Evolutionary conservation across 2,329 filamentous ascomycete genomes (phyloP).

Genomic region (Reticulascus tulasneorum): DNA sequence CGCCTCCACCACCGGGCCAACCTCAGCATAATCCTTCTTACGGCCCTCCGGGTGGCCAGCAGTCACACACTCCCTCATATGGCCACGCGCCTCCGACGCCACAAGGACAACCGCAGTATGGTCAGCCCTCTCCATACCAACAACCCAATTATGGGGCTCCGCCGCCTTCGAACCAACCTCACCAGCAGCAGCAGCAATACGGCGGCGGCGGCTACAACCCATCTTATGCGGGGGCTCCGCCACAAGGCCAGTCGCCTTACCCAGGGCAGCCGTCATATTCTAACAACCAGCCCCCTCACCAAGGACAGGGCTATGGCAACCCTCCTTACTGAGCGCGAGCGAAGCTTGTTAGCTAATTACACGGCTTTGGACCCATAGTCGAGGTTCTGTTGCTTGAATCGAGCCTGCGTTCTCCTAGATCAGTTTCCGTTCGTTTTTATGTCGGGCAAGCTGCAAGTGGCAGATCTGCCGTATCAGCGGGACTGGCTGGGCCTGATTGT

Average conservation of each 20-base stretch:
- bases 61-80: slow-evolving; percentile 17
- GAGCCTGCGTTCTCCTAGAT: too few species aligned
- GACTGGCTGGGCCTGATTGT: too few species aligned
- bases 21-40: slow-evolving; percentile 14
- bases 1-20: slow-evolving; percentile 16
- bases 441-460: too few species aligned
- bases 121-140: slow-evolving; percentile 10
- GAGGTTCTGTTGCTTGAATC: too few species aligned
- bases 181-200: slow-evolving; percentile 9
- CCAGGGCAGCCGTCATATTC: slow-evolving; percentile 22
- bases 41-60: slow-evolving; percentile 11
- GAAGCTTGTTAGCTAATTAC: background rate
- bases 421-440: too few species aligned
- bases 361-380: too few species aligned
- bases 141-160: slow-evolving; percentile 12
- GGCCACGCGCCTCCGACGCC: slow-evolving; percentile 14
- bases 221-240: slow-evolving; percentile 22
- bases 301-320: slow-evolving; percentile 12
- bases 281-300: slow-evolving; percentile 13
- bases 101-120: too few species aligned
- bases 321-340: slow-evolving; percentile 11
- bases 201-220: slow-evolving; percentile 22
- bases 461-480: too few species aligned
- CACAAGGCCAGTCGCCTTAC: slow-evolving; percentile 24
- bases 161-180: slow-evolving; percentile 15